Percentiles rank a stretch among this genome's conserved stretches.
Conservation (phyloP, 148 eudicot genomes). For the Persicaria maculosa region DNA sequence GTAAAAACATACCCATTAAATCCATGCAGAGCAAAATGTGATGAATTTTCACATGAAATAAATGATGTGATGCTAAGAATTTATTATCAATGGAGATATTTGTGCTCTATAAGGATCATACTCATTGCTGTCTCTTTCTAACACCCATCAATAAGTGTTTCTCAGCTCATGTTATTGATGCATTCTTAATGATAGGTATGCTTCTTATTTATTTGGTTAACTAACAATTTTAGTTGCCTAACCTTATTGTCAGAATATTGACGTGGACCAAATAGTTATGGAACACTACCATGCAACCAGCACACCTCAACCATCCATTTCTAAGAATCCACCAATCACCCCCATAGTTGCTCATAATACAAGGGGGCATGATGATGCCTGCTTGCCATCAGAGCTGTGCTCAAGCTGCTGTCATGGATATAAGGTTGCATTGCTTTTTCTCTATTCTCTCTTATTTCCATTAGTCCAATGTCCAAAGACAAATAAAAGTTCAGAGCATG, state of each 20-base stretch:
- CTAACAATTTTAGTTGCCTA: neutral
- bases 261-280: constrained; percentile 86
- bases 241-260: constrained; percentile 59
- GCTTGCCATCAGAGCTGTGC: constrained; percentile 72
- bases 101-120: constrained; percentile 1
- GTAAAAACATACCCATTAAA: neutral
- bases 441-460: neutral
- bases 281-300: constrained; percentile 65
- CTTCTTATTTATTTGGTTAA: neutral
- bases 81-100: neutral
- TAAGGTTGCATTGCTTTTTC: constrained; percentile 35
- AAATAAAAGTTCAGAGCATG: neutral
- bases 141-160: neutral
- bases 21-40: constrained; percentile 5
- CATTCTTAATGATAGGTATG: neutral
- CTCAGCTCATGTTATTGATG: neutral
- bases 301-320: constrained; percentile 63
- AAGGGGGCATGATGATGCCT: constrained; percentile 27
- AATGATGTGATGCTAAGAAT: neutral
- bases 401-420: constrained; percentile 66
- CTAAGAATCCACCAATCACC: constrained; percentile 41
- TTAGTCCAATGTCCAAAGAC: neutral
- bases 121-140: neutral
- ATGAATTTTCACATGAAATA: neutral
- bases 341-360: constrained; percentile 33